Conservation (phyloP, 2,329 filamentous ascomycete genomes). For the Stromatinia cepivora region DNA sequence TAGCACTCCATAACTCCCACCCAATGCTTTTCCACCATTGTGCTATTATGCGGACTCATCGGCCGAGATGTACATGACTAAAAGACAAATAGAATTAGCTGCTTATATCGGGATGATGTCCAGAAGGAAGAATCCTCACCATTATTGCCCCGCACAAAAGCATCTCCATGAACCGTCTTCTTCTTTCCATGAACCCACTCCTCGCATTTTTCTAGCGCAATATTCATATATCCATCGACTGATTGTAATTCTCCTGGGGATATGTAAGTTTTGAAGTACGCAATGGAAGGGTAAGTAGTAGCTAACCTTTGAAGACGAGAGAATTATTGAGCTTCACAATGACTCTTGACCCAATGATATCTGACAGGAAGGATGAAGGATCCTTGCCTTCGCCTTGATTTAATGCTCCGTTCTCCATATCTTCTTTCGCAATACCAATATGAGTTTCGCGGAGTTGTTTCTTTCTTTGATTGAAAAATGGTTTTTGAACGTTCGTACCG, state of each 20-base stretch:
- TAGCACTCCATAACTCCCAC: slow-evolving; percentile 25
- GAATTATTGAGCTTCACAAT: slow-evolving; percentile 99
- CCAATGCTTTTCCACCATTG: slow-evolving; percentile 20
- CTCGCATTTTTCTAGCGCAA: slow-evolving; percentile 91
- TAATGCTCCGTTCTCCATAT: slow-evolving; percentile 71
- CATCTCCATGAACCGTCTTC: slow-evolving; percentile 84
- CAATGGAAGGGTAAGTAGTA: slow-evolving; percentile 10
- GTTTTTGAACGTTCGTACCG: neutral
- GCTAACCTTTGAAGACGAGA: slow-evolving; percentile 89
- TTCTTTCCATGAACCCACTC: slow-evolving; percentile 87
- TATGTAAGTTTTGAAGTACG: slow-evolving; percentile 25
- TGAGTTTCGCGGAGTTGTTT: neutral
- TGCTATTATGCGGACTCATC: slow-evolving; percentile 31
- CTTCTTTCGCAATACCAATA: slow-evolving; percentile 23
- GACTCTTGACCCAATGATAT: slow-evolving; percentile 92
- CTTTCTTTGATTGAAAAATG: neutral
- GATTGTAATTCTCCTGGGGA: slow-evolving; percentile 84
- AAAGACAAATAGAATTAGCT: slow-evolving; percentile 21
- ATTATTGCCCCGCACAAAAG: slow-evolving; percentile 95
- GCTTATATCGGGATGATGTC: neutral
- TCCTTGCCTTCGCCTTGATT: slow-evolving; percentile 75
- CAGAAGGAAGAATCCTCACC: slow-evolving; percentile 53
- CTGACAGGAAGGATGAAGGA: slow-evolving; percentile 87
- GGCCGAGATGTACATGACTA: slow-evolving; percentile 42
- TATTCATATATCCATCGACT: slow-evolving; percentile 99